Evolutionary conservation across 805 yeast genomes (phyloP).

Genomic region (Cyberlindnera galapagoensis): DNA sequence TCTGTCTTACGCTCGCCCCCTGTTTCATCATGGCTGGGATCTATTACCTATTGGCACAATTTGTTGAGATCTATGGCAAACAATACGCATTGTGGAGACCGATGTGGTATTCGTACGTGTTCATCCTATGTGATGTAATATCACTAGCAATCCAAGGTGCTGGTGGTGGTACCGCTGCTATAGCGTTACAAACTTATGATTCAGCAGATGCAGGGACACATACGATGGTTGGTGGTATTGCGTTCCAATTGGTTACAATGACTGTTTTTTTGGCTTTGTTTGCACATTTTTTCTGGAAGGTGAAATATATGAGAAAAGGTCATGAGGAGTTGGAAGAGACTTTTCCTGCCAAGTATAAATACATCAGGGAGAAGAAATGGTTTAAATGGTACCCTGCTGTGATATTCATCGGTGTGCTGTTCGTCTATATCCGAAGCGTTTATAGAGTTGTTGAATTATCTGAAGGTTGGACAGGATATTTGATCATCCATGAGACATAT

Average conservation of each 20-base stretch:
- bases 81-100: conserved; percentile 48
- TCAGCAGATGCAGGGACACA: conserved; percentile 44
- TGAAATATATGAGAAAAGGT: conserved; percentile 25
- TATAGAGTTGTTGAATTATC: conserved; percentile 69
- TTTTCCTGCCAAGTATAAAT: conserved; percentile 31
- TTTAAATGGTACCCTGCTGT: conserved; percentile 40
- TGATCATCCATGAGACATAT: conserved; percentile 55
- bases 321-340: conserved; percentile 22
- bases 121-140: conserved; percentile 58
- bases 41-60: conserved; percentile 63
- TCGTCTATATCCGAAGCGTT: conserved; percentile 59
- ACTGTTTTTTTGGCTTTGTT: conserved; percentile 47
- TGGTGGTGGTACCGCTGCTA: conserved; percentile 65
- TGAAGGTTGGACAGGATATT: conserved; percentile 64
- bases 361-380: conserved; percentile 28
- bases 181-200: conserved; percentile 22
- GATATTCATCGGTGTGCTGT: conserved; percentile 39
- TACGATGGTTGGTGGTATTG: conserved; percentile 73
- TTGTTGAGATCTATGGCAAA: conserved; percentile 55
- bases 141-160: conserved; percentile 62
- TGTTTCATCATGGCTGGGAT: conserved; percentile 82
- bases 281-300: conserved; percentile 37
- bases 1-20: conserved; percentile 71
- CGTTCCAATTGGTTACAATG: conserved; percentile 71
- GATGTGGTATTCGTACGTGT: conserved; percentile 54